Evolutionary conservation across 345 rosid genomes (phyloP).

Genomic region (Syzygium jambos): DNA sequence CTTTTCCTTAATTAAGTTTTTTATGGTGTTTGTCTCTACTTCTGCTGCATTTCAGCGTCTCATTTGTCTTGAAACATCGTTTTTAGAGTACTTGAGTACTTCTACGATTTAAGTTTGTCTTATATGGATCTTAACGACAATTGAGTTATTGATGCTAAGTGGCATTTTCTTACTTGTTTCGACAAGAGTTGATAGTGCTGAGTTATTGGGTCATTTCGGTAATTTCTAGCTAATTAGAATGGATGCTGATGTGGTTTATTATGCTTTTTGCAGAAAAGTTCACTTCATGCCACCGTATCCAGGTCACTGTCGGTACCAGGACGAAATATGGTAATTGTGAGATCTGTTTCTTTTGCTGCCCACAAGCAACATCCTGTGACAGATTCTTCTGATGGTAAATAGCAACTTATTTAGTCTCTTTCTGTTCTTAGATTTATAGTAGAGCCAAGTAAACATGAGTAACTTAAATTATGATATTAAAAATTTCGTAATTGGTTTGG

Average conservation of each 20-base stretch:
- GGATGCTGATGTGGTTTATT: slow-evolving; percentile 1
- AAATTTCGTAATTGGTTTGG: background rate
- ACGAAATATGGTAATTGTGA: slow-evolving; percentile 63
- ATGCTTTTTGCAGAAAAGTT: slow-evolving; percentile 47
- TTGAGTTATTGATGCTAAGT: background rate
- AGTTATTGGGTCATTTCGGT: background rate
- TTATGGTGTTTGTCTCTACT: background rate
- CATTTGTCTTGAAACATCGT: background rate
- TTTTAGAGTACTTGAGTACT: background rate
- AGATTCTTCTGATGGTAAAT: slow-evolving; percentile 43
- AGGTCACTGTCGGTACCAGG: slow-evolving; percentile 77
- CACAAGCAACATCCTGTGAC: slow-evolving; percentile 16
- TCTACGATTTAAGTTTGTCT: background rate
- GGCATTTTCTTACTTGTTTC: background rate
- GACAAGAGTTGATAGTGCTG: background rate
- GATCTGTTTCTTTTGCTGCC: slow-evolving; percentile 62
- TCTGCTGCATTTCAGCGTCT: background rate
- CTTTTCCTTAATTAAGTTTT: background rate
- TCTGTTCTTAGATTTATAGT: background rate
- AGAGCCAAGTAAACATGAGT: background rate
- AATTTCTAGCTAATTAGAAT: background rate
- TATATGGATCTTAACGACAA: background rate
- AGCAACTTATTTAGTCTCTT: background rate
- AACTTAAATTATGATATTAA: background rate
- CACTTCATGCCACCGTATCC: slow-evolving; percentile 36